Base-by-base conservation (phyloP, 1,284 basidiomycete species). In the Ganoderma resinaceum region DNA sequence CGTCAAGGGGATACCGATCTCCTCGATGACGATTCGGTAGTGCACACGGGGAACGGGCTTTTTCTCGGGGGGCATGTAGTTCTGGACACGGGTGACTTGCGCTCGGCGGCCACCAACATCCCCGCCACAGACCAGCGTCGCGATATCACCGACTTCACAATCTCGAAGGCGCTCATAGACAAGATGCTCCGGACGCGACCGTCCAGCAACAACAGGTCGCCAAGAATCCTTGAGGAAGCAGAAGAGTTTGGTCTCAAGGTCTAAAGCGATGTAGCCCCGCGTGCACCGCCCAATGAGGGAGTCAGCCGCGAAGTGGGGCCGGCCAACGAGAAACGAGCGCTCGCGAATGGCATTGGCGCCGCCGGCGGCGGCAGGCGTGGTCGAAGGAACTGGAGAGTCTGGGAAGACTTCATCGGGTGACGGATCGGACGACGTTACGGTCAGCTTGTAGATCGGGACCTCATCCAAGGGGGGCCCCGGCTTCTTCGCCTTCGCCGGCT, bases 201-300 rank as follows among this genome's bases (percentile, higher is more conserved):
- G 46, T 3, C 59, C 52, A 9, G 62, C 49, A 12, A 63, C 57
- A 23, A 53, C 26, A 33, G 67, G 55, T 2, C 67, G 63, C 68
- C 68, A 69, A 38, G 11, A 65, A 57, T 69, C 68, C 42, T 66
- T 69, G 14, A 69, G 29, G 29, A 55, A 69, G 35, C 63, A 61
- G 33, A 61, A 33, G 1, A 5, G 20, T 11, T 31, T n/a, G 23
- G 11, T 18, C 1, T 2, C 7, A 16, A 63, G 38, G 57, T 66
- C 26, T 23, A 46, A 61, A 18, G 68, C 68, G 14, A 66, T 38
- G 33, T 59, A 69, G 3, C 68, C 57, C 16, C 43, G 31, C 9
- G 68, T 69, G 43, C 65, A 61, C 5, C 65, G 38, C 2, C 68
- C 68, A 20, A 62, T 18, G 16, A 62, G 65, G 1, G 63, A 23